Evolutionary conservation across 1,284 basidiomycete species (phyloP).

Genomic region (Ustilago nuda): DNA sequence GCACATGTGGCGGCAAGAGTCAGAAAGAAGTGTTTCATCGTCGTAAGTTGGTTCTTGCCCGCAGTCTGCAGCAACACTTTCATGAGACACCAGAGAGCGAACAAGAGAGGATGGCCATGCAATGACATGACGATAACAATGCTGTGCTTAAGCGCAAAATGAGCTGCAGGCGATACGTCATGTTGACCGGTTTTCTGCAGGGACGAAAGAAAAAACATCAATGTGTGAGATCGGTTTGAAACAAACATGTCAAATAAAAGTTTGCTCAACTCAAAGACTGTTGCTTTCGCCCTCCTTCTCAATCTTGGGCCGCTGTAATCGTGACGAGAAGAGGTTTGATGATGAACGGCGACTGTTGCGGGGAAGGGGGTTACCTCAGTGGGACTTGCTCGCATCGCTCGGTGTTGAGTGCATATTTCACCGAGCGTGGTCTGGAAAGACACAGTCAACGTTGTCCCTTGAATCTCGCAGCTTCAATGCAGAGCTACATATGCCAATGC

Average conservation of each 20-base stretch:
- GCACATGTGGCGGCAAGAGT: neutral
- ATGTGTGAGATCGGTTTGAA: neutral
- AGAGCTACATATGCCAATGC: neutral
- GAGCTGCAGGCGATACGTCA: slow-evolving; percentile 23
- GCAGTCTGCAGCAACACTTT: no score
- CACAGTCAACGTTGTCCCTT: neutral
- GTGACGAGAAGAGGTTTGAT: neutral
- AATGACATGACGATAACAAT: neutral
- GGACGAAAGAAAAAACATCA: neutral
- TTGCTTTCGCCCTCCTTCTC: no score
- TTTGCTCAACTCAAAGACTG: no score
- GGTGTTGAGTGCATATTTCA: slow-evolving; percentile 28
- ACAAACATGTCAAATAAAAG: neutral
- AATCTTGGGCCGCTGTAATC: no score
- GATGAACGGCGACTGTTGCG: neutral
- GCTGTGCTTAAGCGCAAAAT: slow-evolving; percentile 8
- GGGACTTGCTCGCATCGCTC: slow-evolving; percentile 28
- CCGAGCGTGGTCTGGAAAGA: slow-evolving; percentile 10
- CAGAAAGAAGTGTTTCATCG: neutral
- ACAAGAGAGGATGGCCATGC: no score
- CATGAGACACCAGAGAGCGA: no score
- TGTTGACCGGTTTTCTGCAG: slow-evolving; percentile 11
- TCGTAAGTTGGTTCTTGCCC: no score
- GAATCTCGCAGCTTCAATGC: slow-evolving; percentile 1
- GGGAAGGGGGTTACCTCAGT: neutral